A percentile compares a stretch with the other conserved stretches of the same genome.
Evolutionary conservation across 2,329 filamentous ascomycete genomes (phyloP).

Genomic region (Endothia cerciana): DNA sequence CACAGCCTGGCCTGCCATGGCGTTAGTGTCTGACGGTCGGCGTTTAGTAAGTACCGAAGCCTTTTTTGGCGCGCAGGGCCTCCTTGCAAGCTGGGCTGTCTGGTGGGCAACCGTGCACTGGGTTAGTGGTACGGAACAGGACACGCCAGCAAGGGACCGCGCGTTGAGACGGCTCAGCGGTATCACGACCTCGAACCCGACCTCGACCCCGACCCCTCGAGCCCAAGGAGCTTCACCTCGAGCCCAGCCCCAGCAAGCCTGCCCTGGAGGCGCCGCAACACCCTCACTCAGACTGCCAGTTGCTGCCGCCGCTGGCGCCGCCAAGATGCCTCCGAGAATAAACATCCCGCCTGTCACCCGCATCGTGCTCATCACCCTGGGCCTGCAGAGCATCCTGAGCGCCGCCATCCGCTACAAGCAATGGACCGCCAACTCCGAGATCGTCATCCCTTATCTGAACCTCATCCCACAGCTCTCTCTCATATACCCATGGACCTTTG

Average conservation of each 20-base stretch:
- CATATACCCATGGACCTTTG: constrained; percentile 90
- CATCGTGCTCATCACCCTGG: constrained; percentile 72
- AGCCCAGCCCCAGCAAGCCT: constrained; percentile 15
- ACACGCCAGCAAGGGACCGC: background rate
- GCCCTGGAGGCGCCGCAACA: background rate
- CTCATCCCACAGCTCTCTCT: constrained; percentile 83
- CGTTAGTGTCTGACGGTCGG: constrained; percentile 8
- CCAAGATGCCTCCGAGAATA: constrained; percentile 76
- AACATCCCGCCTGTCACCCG: constrained; percentile 93
- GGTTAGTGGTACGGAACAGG: too few relatives aligned
- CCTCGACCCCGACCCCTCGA: background rate
- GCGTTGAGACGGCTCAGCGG: background rate
- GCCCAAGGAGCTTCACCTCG: constrained; percentile 18
- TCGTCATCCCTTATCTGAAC: constrained; percentile 83
- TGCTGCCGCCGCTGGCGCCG: constrained; percentile 2
- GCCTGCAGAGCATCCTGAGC: constrained; percentile 81
- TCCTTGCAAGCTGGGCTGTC: background rate
- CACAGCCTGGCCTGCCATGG: background rate
- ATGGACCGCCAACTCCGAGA: constrained; percentile 65
- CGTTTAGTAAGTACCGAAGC: constrained; percentile 9
- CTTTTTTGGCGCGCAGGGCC: too few relatives aligned
- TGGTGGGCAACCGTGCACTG: too few relatives aligned
- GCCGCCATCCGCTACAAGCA: constrained; percentile 75
- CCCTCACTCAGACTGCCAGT: background rate
- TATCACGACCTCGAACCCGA: background rate